phyloP scores from a whole-genome alignment of 495 filamentous ascomycete genomes.

The Xylaria acuta region DNA sequence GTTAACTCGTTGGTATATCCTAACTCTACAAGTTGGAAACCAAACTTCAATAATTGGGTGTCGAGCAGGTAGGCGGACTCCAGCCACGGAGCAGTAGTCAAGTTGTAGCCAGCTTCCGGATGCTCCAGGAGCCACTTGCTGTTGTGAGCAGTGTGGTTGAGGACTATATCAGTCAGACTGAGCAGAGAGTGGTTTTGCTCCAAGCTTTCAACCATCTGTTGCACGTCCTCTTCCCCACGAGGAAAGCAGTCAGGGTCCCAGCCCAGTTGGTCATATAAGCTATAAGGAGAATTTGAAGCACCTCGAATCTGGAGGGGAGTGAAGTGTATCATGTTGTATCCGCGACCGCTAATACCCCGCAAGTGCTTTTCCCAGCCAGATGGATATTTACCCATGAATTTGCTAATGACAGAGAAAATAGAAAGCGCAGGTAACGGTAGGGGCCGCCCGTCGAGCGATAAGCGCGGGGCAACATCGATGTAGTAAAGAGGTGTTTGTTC shows the following conservation, averaged over 20 bases:
- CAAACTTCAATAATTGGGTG: slow-evolving; percentile 78
- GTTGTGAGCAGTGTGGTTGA: slow-evolving; percentile 97
- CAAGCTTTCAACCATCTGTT: slow-evolving; percentile 77
- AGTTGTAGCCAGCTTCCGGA: slow-evolving; percentile 94
- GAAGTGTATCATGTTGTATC: slow-evolving; percentile 99
- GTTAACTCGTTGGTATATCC: slow-evolving; percentile 77
- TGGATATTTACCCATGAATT: slow-evolving; percentile 95
- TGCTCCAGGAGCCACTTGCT: slow-evolving; percentile 93
- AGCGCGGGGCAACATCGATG: slow-evolving; percentile 88
- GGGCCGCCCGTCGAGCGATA: slow-evolving; percentile 70
- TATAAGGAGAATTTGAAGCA: slow-evolving; percentile 94
- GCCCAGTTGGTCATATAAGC: slow-evolving; percentile 86
- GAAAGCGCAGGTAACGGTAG: slow-evolving; percentile 86
- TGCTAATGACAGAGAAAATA: slow-evolving; percentile 93
- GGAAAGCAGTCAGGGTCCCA: slow-evolving; percentile 88
- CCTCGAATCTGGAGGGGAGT: slow-evolving; percentile 91
- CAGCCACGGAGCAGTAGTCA: slow-evolving; percentile 91
- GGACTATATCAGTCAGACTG: slow-evolving; percentile 94
- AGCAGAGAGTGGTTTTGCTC: slow-evolving; percentile 84
- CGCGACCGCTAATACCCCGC: slow-evolving; percentile 80
- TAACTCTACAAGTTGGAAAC: slow-evolving; percentile 68
- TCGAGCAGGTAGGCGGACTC: slow-evolving; percentile 88
- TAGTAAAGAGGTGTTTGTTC: slow-evolving; percentile 80
- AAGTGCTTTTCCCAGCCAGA: slow-evolving; percentile 88
- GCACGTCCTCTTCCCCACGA: slow-evolving; percentile 83